phyloP scores from a whole-genome alignment of 1,139 yeast species.

The Taphrina deformans region DNA sequence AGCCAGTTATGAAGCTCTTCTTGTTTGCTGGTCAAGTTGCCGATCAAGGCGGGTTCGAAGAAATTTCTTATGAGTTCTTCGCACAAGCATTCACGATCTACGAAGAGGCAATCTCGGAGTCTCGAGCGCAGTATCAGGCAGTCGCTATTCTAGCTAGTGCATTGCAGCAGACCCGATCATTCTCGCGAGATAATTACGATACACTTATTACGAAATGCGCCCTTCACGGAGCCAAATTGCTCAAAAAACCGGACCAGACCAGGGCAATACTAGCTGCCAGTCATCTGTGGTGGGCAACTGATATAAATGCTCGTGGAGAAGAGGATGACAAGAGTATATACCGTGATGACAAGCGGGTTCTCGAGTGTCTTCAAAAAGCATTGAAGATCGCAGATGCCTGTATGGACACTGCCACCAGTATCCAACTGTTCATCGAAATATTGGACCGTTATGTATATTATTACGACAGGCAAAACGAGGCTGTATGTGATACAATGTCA shows the following conservation, averaged over 20 bases:
- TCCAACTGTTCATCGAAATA: constrained; percentile 84
- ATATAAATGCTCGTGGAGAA: constrained; percentile 50
- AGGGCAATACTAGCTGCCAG: constrained; percentile 84
- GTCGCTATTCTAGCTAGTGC: constrained; percentile 61
- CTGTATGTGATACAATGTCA: constrained; percentile 54
- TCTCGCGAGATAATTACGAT: constrained; percentile 68
- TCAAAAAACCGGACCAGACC: constrained; percentile 93
- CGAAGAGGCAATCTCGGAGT: constrained; percentile 74
- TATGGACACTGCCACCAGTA: constrained; percentile 76
- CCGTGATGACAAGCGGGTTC: constrained; percentile 49
- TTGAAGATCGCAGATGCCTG: constrained; percentile 89
- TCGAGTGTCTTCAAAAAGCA: constrained; percentile 72
- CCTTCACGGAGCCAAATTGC: constrained; percentile 78
- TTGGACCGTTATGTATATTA: constrained; percentile 81
- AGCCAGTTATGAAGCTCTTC: constrained; percentile 53
- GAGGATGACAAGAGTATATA: constrained; percentile 48
- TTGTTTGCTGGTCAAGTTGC: constrained; percentile 59
- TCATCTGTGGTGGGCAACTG: constrained; percentile 85
- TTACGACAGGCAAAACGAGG: constrained; percentile 75
- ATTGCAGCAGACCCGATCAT: constrained; percentile 59
- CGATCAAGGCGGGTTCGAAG: constrained; percentile 66
- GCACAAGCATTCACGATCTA: constrained; percentile 84
- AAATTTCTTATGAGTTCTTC: constrained; percentile 81
- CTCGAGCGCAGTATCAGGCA: constrained; percentile 60
- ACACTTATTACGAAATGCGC: constrained; percentile 80